phyloP scores from a whole-genome alignment of 2,329 filamentous ascomycete species.

The Aspergillus sp. region DNA sequence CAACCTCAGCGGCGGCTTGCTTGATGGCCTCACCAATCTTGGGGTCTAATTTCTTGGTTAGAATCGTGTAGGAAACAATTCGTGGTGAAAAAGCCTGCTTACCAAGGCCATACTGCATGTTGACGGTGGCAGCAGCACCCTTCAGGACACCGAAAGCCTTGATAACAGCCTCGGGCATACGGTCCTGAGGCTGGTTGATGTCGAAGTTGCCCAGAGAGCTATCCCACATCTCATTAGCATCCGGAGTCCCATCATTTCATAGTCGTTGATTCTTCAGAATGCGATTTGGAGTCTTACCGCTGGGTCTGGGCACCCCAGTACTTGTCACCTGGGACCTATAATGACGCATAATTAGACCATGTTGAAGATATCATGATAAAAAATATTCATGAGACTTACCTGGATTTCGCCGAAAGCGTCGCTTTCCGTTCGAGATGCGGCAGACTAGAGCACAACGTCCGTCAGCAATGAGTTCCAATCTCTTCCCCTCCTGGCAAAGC shows the following conservation, averaged over 20 bases:
- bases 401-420: slow-evolving; percentile 98
- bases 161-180: slow-evolving; percentile 91
- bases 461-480: slow-evolving; percentile 5
- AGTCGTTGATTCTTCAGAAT: neutral
- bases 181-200: slow-evolving; percentile 98
- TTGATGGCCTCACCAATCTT: slow-evolving; percentile 90
- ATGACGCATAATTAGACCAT: slow-evolving; percentile 7
- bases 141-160: slow-evolving; percentile 96
- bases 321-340: slow-evolving; percentile 72
- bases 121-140: slow-evolving; percentile 91
- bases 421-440: slow-evolving; percentile 72
- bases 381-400: slow-evolving; percentile 24
- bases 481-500: neutral
- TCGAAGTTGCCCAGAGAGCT: slow-evolving; percentile 91
- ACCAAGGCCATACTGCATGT: slow-evolving; percentile 87
- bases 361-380: neutral
- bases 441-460: slow-evolving; percentile 21
- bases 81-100: slow-evolving; percentile 16
- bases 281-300: slow-evolving; percentile 46
- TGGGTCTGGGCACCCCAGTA: slow-evolving; percentile 99
- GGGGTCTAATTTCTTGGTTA: slow-evolving; percentile 56
- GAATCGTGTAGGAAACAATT: slow-evolving; percentile 4
- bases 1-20: slow-evolving; percentile 89
- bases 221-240: slow-evolving; percentile 16
- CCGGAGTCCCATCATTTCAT: neutral